Evolutionary conservation across 2,329 filamentous ascomycete genomes (phyloP).

Genomic region (Fusarium hainanense): DNA sequence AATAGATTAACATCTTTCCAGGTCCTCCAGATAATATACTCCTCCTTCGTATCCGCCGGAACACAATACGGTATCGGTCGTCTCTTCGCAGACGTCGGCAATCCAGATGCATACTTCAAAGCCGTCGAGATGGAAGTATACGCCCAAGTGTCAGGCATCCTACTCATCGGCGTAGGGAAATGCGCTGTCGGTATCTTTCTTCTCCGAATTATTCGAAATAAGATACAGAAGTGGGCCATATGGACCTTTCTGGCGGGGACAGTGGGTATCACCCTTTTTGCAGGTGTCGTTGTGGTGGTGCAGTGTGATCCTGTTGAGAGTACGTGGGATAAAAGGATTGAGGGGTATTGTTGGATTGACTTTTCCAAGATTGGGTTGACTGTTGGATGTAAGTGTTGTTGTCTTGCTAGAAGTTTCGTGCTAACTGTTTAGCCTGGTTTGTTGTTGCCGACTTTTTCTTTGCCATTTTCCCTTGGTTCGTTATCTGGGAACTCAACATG

Average conservation of each 20-base stretch:
- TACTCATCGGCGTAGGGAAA: constrained; percentile 22
- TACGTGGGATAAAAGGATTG: constrained; percentile 21
- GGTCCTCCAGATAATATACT: constrained; percentile 23
- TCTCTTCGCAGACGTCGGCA: constrained; percentile 4
- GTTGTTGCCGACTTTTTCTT: constrained; percentile 28
- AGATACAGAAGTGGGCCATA: constrained; percentile 16
- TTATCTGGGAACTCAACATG: constrained; percentile 35
- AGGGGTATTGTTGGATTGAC: constrained; percentile 25
- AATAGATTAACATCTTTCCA: no score
- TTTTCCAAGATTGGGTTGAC: constrained; percentile 34
- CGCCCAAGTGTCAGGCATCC: constrained; percentile 1
- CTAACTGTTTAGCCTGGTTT: constrained; percentile 7
- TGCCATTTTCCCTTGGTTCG: constrained; percentile 29
- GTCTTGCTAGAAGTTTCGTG: no score
- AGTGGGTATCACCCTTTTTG: constrained; percentile 3
- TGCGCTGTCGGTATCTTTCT: constrained; percentile 25
- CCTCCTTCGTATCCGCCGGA: constrained; percentile 17
- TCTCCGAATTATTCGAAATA: constrained; percentile 14
- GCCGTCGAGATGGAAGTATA: constrained; percentile 19
- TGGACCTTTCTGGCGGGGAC: constrained; percentile 14
- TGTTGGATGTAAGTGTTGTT: constrained; percentile 33
- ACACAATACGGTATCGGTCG: constrained; percentile 17
- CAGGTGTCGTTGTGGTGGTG: constrained; percentile 8
- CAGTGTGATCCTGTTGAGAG: constrained; percentile 23
- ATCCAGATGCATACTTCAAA: constrained; percentile 12